Evolutionary conservation across 2,329 filamentous ascomycete species (phyloP).

Genomic region (Nemania bipapillata): DNA sequence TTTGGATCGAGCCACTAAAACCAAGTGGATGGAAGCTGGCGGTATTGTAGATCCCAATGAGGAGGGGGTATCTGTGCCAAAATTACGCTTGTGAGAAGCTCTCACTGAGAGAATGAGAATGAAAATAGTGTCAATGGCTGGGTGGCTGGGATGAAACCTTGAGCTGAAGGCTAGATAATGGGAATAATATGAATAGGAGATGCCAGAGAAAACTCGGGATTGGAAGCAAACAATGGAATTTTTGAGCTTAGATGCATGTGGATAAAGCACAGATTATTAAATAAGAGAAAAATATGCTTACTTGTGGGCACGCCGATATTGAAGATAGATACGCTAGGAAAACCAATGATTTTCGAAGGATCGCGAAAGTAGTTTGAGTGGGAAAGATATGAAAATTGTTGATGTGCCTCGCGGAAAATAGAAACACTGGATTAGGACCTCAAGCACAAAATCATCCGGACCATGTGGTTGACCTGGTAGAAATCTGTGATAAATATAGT

Average conservation of each 20-base stretch:
- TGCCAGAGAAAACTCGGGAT: not conserved
- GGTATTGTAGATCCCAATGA: not conserved
- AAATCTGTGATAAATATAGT: conserved; percentile 13
- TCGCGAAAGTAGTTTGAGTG: conserved; percentile 8
- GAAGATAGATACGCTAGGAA: not conserved
- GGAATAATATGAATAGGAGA: not conserved
- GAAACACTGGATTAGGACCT: conserved; percentile 13
- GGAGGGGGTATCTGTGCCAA: not conserved
- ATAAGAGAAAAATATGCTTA: conserved; percentile 18
- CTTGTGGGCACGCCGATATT: conserved; percentile 5
- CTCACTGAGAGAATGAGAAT: not conserved
- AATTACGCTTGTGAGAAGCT: not conserved
- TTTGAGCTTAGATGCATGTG: not conserved
- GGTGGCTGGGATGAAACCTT: not conserved
- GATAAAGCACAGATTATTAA: not conserved
- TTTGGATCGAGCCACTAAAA: not conserved
- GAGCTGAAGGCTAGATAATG: not conserved
- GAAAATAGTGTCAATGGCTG: not conserved
- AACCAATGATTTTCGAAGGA: not conserved
- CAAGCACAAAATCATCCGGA: conserved; percentile 14
- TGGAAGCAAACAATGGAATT: not conserved
- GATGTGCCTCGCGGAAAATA: conserved; percentile 8
- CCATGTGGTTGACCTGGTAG: conserved; percentile 14
- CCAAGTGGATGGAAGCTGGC: not conserved
- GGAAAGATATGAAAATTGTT: conserved; percentile 7